Evolutionary conservation across 177 flowering plant species (phyloP).

Genomic region (Vitis hybrid): DNA sequence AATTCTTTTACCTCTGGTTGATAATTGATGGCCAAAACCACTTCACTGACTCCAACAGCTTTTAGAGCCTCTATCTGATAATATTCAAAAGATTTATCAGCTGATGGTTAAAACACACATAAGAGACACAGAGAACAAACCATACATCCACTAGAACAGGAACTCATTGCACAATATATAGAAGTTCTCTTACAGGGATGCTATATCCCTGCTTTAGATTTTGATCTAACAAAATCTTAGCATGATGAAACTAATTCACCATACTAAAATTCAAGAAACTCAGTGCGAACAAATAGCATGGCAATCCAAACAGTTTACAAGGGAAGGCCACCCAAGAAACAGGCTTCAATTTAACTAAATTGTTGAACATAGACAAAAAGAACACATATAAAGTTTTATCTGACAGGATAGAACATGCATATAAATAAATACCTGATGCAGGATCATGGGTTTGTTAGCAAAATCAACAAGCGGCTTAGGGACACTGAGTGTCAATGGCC

Average conservation of each 20-base stretch:
- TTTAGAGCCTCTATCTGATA: constrained; percentile 92
- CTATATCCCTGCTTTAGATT: no score
- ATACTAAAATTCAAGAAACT: no score
- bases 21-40: constrained; percentile 94
- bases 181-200: no score
- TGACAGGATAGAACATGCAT: background rate
- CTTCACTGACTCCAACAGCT: constrained; percentile 90
- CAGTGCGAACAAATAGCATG: no score
- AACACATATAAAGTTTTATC: no score
- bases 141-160: background rate
- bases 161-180: no score
- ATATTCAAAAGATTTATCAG: background rate
- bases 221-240: no score
- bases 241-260: no score
- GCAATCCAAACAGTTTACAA: no score
- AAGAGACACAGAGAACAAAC: no score
- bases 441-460: constrained; percentile 98
- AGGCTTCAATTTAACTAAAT: no score
- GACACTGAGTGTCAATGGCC: constrained; percentile 93
- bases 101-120: background rate
- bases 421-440: constrained; percentile 73
- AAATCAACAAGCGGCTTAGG: constrained; percentile 98
- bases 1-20: constrained; percentile 77
- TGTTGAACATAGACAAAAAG: background rate
- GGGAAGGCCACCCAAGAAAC: background rate